Percentiles rank a stretch among this genome's conserved stretches.
Evolutionary conservation across 495 filamentous ascomycete species (phyloP).

Genomic region (Tuber melanosporum): DNA sequence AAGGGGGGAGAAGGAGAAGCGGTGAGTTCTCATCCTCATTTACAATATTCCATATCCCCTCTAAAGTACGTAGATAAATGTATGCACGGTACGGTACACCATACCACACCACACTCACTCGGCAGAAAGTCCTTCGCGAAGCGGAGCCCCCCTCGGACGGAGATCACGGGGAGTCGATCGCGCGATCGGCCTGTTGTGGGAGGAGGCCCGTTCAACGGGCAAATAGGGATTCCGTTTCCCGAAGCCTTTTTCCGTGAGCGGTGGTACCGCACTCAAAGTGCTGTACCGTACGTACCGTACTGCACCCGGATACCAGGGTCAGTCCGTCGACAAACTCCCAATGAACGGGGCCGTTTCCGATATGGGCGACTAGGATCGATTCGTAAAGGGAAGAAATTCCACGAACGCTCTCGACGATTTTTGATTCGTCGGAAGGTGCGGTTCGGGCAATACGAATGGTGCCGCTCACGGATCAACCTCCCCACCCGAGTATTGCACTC

Average conservation of each 20-base stretch:
- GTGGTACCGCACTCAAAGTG: too few relatives aligned
- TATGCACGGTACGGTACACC: background rate
- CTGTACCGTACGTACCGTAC: too few relatives aligned
- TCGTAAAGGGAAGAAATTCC: too few relatives aligned
- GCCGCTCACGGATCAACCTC: too few relatives aligned
- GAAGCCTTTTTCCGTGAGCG: background rate
- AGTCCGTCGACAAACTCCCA: too few relatives aligned
- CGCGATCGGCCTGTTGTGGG: background rate
- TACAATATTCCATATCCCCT: background rate
- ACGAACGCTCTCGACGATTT: too few relatives aligned
- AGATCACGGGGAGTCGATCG: background rate
- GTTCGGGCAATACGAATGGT: too few relatives aligned
- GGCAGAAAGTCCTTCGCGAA: background rate
- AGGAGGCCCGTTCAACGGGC: background rate
- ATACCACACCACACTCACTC: background rate
- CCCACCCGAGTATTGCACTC: too few relatives aligned
- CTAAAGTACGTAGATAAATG: background rate
- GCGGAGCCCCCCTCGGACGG: background rate
- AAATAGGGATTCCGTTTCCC: background rate
- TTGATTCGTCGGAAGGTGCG: too few relatives aligned
- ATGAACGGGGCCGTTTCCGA: too few relatives aligned
- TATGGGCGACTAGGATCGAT: too few relatives aligned
- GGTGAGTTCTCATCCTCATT: background rate
- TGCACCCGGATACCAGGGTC: too few relatives aligned
- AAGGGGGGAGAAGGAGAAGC: background rate